Evolutionary conservation across 2,329 filamentous ascomycete genomes (phyloP).

Genomic region (Colletotrichum sp.): DNA sequence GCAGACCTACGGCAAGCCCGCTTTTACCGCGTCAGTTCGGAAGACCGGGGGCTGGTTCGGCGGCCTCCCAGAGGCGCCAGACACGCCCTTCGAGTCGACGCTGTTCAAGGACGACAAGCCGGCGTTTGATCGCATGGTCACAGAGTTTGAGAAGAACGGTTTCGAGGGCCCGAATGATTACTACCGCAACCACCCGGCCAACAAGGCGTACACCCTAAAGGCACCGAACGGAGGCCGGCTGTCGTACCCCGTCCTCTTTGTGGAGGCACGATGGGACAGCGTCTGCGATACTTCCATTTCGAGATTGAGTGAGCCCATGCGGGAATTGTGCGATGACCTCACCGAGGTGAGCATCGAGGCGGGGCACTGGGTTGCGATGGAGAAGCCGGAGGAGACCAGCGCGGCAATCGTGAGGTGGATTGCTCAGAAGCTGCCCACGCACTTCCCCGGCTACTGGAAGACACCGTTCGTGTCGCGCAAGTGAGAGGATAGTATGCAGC

Average conservation of each 20-base stretch:
- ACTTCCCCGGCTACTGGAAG: constrained; percentile 16
- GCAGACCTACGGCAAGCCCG: background rate
- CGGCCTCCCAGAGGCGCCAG: background rate
- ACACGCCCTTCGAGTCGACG: background rate
- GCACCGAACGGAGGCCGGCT: constrained; percentile 34
- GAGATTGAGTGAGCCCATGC: constrained; percentile 37
- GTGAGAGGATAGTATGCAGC: background rate
- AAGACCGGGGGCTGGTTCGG: constrained; percentile 25
- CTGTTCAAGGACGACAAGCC: background rate
- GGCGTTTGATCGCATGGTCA: constrained; percentile 76
- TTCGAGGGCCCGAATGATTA: constrained; percentile 53
- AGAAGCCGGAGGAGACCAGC: constrained; percentile 27
- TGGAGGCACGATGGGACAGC: constrained; percentile 41
- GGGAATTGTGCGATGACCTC: constrained; percentile 38
- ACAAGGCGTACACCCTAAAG: constrained; percentile 39
- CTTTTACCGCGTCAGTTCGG: background rate
- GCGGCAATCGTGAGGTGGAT: constrained; percentile 29
- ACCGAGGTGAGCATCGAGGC: constrained; percentile 37
- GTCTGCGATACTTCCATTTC: constrained; percentile 39
- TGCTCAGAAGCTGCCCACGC: constrained; percentile 23
- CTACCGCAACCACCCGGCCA: constrained; percentile 48
- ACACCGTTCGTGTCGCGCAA: background rate
- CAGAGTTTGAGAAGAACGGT: constrained; percentile 89
- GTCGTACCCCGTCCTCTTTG: constrained; percentile 36
- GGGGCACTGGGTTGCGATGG: constrained; percentile 40